These are phyloP conservation scores for Xanthoconium separans DNA, from an alignment of 1,284 basidiomycete species.

Conservation along the genomic window DNA sequence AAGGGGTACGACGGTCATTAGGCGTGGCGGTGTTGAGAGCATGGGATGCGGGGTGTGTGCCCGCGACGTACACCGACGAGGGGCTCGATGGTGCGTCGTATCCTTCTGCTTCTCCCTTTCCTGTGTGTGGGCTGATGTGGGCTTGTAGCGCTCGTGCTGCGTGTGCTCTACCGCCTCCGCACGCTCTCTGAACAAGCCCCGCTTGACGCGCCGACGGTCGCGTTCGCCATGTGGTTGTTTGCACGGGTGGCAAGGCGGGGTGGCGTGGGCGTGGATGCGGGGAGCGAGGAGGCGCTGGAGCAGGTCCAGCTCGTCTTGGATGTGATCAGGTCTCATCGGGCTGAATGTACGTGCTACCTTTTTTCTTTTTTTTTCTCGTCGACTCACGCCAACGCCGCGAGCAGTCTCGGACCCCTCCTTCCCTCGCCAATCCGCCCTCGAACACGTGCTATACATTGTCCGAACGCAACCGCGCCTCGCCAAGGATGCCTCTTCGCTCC, in stretches of 20 bases:
- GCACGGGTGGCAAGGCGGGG: slow-evolving; percentile 68
- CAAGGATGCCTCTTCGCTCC: slow-evolving; percentile 83
- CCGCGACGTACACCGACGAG: slow-evolving; percentile 74
- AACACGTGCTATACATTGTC: slow-evolving; percentile 76
- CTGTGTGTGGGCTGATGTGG: neutral
- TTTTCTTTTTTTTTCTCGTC: neutral
- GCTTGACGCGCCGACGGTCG: slow-evolving; percentile 84
- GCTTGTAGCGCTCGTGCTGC: slow-evolving; percentile 67
- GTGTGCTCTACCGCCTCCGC: slow-evolving; percentile 86
- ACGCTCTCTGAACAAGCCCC: slow-evolving; percentile 81
- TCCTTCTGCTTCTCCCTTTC: neutral
- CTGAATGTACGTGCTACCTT: slow-evolving; percentile 64
- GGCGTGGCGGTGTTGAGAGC: slow-evolving; percentile 81
- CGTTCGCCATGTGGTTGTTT: slow-evolving; percentile 81
- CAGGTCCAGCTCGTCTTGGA: slow-evolving; percentile 86
- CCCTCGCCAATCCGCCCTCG: slow-evolving; percentile 72
- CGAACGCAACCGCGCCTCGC: slow-evolving; percentile 78
- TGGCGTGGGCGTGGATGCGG: slow-evolving; percentile 49
- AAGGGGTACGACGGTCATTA: slow-evolving; percentile 66
- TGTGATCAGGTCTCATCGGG: slow-evolving; percentile 83
- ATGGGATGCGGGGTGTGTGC: slow-evolving; percentile 63
- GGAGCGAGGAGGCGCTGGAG: slow-evolving; percentile 63
- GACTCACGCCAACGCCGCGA: no score
- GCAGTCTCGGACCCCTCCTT: slow-evolving; percentile 68
- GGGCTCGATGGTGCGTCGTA: slow-evolving; percentile 58